Base-by-base conservation (phyloP, 768 basidiomycete genomes). In the Kwoniella dejecticola region DNA sequence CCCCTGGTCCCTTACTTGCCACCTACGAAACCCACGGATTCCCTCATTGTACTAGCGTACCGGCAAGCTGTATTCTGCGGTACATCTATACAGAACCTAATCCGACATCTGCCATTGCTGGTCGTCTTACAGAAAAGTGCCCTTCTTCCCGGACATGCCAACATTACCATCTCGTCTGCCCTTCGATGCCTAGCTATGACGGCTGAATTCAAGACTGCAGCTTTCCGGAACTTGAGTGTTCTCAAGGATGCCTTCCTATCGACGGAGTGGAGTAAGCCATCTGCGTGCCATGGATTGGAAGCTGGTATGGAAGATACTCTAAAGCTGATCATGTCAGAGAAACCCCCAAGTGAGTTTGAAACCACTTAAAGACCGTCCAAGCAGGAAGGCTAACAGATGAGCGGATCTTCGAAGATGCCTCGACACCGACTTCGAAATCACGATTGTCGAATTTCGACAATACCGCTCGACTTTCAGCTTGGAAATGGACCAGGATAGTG, bases 211-310 rank as follows among this genome's bases (percentile, higher is more conserved):
- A 72, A 73, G 42, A 70, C 66, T 4, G 75, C 71, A 4, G 75
- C 75, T 1, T 77, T 77, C 57, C 48, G 75, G 4, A 67, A 74
- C 49, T 48, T 77, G 33, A 60, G 66, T 31, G 30, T 74, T 17
- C 72, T 77, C 47, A 77, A 77, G 48, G 75, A 77, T 42, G 67
- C 65, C 0, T 77, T 74, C 52, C 56, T 77, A 13, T 67, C 73
- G 1, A 66, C 59, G 19, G 64, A 68, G 12, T 76, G 74, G 74
- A 66, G 66, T 29, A 68, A 68, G 48, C 48, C 67, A 7, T 19
- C 45, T 7, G 19, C 62, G 8, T 54, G 64, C 21, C 55, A 64
- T 26, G 57, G 36, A 0, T 45, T 77, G 6, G 75, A 77, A 45
- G 57, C 62, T 5, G 71, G 67, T 0, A 74, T 77, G 73, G 69